Evolutionary conservation across 768 basidiomycete genomes (phyloP), one percentile per base, ranked within the genome.

Genomic region (Asterophora parasitica): DNA sequence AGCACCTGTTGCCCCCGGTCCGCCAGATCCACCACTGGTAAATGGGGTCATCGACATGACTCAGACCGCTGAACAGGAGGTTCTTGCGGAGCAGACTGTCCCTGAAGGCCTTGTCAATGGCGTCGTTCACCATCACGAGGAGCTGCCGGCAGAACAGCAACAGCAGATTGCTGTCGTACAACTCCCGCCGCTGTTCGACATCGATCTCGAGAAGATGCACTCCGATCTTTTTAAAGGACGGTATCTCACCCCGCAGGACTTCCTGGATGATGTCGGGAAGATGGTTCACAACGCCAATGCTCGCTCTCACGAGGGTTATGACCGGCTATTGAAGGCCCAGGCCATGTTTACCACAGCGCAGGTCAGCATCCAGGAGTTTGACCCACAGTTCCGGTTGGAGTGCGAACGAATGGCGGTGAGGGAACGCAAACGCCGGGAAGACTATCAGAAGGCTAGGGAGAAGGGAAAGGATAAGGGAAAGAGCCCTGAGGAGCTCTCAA

Each of bases 151-250:
- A 23, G 66, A 65, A 35, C 56, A 58, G 34, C 71, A 64, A 38
- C 73, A 71, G 56, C 61, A 65, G 36, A 62, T 66, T 20, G 67
- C 64, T 12, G 48, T 57, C 9, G 69, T 70, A 7, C 69, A 69
- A 13, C 63, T 59, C 12, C 80, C 79, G 7, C 72, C 71, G 7
- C 68, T 93, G 13, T 89, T 80, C 60, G 83, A 94, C 59, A 85
- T 97, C 76, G 93, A 97, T 63, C 73, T 98, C 31, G 96, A 98
- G 58, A 81, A 78, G 53, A 92, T 99, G 80, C 88, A 94, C 57
- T 71, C 74, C 17, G 83, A 89, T 46, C 73, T 99, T 16, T 92
- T 89, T 72, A 84, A 81, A 60, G 82, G 82, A 33, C 81, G 82
- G 33, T 99, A 98, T 62, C 79, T 91, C 23, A 92, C 91, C 0